Percentiles rank a stretch among this genome's conserved stretches.
Evolutionary conservation across 345 rosid genomes (phyloP).

Genomic region (Eucalyptus virginea): DNA sequence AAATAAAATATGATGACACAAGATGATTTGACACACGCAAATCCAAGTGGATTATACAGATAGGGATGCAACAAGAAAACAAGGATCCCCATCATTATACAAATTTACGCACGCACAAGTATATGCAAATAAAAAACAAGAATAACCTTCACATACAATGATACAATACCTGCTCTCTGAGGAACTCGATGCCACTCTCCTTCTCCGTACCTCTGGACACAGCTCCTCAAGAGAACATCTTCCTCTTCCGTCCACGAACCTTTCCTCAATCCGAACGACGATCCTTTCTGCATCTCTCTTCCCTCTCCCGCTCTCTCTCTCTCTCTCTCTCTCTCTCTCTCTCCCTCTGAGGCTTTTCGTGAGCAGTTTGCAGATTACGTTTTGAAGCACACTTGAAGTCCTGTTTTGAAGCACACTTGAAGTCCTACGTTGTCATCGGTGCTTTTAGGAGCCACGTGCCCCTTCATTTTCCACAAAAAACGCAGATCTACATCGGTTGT

Average conservation of each 20-base stretch:
- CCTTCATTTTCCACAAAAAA: neutral
- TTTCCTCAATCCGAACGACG: conserved; percentile 11
- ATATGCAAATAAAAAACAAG: neutral
- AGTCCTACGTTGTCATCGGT: neutral
- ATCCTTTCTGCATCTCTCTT: neutral
- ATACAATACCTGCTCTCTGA: conserved; percentile 11
- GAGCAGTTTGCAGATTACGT: neutral
- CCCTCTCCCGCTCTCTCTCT: neutral
- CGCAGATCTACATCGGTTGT: neutral
- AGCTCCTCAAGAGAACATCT: conserved; percentile 26
- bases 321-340: neutral
- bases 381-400: neutral
- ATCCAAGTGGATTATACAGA: neutral
- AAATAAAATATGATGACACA: too few species aligned
- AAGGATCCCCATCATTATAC: neutral
- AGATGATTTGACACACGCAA: too few species aligned
- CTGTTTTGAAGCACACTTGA: neutral
- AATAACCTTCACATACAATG: neutral
- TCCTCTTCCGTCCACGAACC: conserved; percentile 45
- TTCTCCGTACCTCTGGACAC: conserved; percentile 29
- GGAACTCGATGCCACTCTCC: conserved; percentile 40
- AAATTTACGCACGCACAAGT: neutral
- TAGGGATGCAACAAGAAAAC: neutral
- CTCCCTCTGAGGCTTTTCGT: neutral
- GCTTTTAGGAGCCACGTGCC: neutral